Base-by-base conservation (phyloP, 2,329 filamentous ascomycete species). In the Keithomyces neogunnii region DNA sequence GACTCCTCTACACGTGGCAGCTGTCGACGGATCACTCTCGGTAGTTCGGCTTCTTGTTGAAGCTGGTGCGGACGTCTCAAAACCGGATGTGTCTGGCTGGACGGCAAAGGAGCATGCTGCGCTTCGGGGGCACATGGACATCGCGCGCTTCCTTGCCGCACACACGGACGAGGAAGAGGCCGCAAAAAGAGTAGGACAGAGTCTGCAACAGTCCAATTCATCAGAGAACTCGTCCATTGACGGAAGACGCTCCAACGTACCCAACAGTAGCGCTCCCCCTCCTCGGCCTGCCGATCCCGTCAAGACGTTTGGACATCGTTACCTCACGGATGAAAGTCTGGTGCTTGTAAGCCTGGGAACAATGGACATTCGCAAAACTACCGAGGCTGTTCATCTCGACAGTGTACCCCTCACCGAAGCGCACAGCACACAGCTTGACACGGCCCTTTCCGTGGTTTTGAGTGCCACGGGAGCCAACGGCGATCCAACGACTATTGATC, bases 261-360 rank as follows among this genome's bases (percentile, higher is more conserved):
- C 68, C 26, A 72, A 78, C 60, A 65, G 45, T 29, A 55, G 39
- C 50, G 60, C 66, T 26, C 67, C 75, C 5, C 76, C 66, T 26
- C 67, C 75, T 5, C 76, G 82, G 48, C 70, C 77, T 5, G 73
- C 84, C 2, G 89, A 96, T 56, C 86, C 91, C 4, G 81, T 97
- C 57, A 97, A 97, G 69, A 88, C 89, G 1, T 99, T 97, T 67
- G 93, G 93, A 51, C 93, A 99, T 73, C 84, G 92, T 50, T 99
- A 97, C 69, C 78, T 99, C 48, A 95, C 84, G 19, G 82, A 95
- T 48, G 85, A 95, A 61, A 88, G 88, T 56, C 84, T 99, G 74
- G 81, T 99, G 3, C 76, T 97, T 47, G 91, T 99, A 60, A 96
- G 89, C 62, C 73, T 99, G 7, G 93, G 93, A 0, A 92, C 89